Evolutionary conservation across 495 filamentous ascomycete species (phyloP).

Genomic region (Penicillium maclennaniae): DNA sequence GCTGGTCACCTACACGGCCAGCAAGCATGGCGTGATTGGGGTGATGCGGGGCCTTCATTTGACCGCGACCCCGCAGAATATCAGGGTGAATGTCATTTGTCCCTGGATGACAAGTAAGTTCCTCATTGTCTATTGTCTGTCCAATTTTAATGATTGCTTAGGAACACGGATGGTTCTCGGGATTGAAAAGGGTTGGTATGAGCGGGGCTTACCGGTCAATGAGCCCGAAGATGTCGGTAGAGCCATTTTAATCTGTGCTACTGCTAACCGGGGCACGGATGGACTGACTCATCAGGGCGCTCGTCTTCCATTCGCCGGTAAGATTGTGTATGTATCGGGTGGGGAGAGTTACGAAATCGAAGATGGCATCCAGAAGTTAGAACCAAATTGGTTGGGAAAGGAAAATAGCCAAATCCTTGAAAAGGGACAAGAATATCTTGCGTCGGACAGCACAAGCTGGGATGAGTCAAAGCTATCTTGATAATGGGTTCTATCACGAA

Average conservation of each 20-base stretch:
- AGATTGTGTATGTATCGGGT: conserved; percentile 29
- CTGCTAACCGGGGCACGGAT: conserved; percentile 18
- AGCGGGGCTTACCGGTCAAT: conserved; percentile 27
- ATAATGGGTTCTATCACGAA: not conserved
- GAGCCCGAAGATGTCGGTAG: conserved; percentile 29
- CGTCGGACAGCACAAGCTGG: conserved; percentile 23
- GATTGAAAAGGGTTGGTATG: conserved; percentile 33
- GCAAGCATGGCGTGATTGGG: conserved; percentile 36
- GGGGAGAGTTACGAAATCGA: conserved; percentile 37
- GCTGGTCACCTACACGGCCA: conserved; percentile 30
- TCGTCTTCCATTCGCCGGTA: conserved; percentile 28
- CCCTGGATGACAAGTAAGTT: conserved; percentile 40
- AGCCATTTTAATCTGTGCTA: conserved; percentile 29
- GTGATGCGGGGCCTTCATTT: conserved; percentile 33
- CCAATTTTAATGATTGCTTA: conserved; percentile 1
- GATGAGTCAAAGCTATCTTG: conserved; percentile 1
- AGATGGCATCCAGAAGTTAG: conserved; percentile 26
- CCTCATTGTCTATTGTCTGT: not conserved
- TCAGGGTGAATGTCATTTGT: conserved; percentile 36
- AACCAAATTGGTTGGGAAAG: conserved; percentile 31
- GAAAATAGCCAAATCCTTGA: conserved; percentile 27
- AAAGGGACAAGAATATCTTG: conserved; percentile 29
- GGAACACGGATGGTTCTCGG: conserved; percentile 32
- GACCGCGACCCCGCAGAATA: conserved; percentile 23
- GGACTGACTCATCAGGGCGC: conserved; percentile 20